Conservation (phyloP, 805 yeast genomes). For the Lachancea cidri region DNA sequence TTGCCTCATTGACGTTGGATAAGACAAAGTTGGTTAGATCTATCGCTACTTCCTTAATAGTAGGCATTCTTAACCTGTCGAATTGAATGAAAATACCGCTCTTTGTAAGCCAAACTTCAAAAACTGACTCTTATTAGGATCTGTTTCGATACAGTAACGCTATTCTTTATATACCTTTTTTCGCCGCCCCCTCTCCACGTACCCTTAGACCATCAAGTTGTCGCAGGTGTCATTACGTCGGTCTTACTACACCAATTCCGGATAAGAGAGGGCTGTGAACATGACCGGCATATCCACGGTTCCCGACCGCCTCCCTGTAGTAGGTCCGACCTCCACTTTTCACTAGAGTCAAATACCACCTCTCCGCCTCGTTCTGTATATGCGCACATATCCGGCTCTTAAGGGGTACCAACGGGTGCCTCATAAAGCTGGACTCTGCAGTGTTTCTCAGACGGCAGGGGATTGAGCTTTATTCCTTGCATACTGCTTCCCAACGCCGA, state of each 20-base stretch:
- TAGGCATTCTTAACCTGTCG: slow-evolving; percentile 3
- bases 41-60: slow-evolving; percentile 19
- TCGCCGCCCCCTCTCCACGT: not conserved
- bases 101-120: too few species aligned
- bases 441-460: not conserved
- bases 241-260: not conserved
- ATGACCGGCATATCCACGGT: not conserved
- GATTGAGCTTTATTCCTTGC: too few species aligned
- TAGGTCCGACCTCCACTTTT: too few species aligned
- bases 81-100: too few species aligned
- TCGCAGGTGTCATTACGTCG: not conserved
- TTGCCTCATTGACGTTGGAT: slow-evolving; percentile 23
- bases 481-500: not conserved
- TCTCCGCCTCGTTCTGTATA: not conserved
- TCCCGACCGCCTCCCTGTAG: too few species aligned
- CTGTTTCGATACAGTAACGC: too few species aligned
- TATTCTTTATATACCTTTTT: slow-evolving; percentile 1
- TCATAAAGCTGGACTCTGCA: not conserved
- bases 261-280: not conserved
- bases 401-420: not conserved
- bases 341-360: not conserved
- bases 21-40: slow-evolving; percentile 22
- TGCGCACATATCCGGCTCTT: not conserved
- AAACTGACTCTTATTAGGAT: too few species aligned
- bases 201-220: not conserved